A percentile compares a stretch with the other conserved stretches of the same genome.
phyloP scores from a whole-genome alignment of 148 eudicot genomes.

The Chenopodium suecicum region DNA sequence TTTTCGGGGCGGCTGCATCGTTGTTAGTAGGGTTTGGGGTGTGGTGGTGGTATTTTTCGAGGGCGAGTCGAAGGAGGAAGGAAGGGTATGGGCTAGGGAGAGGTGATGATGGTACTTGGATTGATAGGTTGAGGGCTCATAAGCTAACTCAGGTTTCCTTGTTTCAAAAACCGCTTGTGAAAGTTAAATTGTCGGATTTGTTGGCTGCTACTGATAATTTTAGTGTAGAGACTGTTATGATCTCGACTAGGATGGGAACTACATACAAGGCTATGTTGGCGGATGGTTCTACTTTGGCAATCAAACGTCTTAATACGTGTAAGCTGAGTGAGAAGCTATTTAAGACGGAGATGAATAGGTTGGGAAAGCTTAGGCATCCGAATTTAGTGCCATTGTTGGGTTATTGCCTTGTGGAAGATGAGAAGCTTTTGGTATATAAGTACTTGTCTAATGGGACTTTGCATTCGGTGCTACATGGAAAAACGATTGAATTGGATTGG shows the following conservation, averaged over 20 bases:
- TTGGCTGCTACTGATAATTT: conserved; percentile 65
- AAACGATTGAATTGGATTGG: conserved; percentile 59
- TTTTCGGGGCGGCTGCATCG: conserved; percentile 60
- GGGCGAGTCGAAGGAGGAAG: conserved; percentile 44
- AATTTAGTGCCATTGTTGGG: conserved; percentile 83
- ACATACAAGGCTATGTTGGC: conserved; percentile 69
- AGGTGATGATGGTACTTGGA: conserved; percentile 53
- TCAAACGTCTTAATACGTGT: conserved; percentile 68
- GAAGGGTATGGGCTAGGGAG: conserved; percentile 58
- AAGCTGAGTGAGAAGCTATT: conserved; percentile 66
- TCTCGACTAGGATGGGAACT: conserved; percentile 65
- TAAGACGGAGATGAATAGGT: conserved; percentile 63
- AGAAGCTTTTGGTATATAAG: conserved; percentile 81
- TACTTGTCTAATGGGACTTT: conserved; percentile 77
- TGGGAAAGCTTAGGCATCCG: conserved; percentile 77
- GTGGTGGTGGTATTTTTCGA: conserved; percentile 75
- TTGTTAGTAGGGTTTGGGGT: conserved; percentile 64
- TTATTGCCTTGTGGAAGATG: conserved; percentile 73
- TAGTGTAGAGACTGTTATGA: conserved; percentile 43
- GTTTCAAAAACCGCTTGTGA: conserved; percentile 81
- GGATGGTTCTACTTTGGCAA: conserved; percentile 72
- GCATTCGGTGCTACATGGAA: conserved; percentile 47
- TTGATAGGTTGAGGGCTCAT: conserved; percentile 59
- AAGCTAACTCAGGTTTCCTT: conserved; percentile 72
- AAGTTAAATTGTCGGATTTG: conserved; percentile 64